These are phyloP conservation scores for Wickerhamomyces strasburgensis DNA, from an alignment of 805 yeast species.

Conservation along the genomic window DNA sequence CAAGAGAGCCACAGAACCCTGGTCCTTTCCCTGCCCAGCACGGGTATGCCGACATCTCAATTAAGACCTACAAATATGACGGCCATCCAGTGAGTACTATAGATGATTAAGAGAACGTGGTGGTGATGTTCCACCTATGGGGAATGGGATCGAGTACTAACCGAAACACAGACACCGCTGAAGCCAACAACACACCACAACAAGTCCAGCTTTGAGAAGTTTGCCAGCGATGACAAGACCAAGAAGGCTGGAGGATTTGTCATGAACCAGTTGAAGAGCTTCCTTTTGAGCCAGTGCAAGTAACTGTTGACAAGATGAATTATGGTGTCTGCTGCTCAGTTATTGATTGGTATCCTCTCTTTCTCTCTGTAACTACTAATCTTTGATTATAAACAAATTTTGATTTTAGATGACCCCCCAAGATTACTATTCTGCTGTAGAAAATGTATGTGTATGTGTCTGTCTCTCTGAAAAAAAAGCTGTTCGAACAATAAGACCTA, in stretches of 20 bases:
- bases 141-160: slow-evolving; percentile 3
- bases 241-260: slow-evolving; percentile 24
- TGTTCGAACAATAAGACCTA: too few species aligned
- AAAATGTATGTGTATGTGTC: too few species aligned
- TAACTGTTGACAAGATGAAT: too few species aligned
- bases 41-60: slow-evolving; percentile 17
- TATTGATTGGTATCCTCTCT: too few species aligned
- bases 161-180: slow-evolving; percentile 10
- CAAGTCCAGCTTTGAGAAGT: slow-evolving; percentile 12
- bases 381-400: too few species aligned
- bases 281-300: slow-evolving; percentile 9
- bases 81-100: slow-evolving; percentile 10
- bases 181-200: slow-evolving; percentile 17
- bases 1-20: slow-evolving; percentile 19
- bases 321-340: too few species aligned
- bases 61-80: slow-evolving; percentile 11
- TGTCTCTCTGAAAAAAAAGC: too few species aligned
- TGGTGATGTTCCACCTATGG: too few species aligned
- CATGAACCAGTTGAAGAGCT: slow-evolving; percentile 10
- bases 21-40: slow-evolving; percentile 22
- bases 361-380: too few species aligned
- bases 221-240: slow-evolving; percentile 21
- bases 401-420: too few species aligned
- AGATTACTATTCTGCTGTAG: too few species aligned
- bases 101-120: too few species aligned